Evolutionary conservation across 805 yeast genomes (phyloP).

Genomic region (Wickerhamomyces strasburgensis): DNA sequence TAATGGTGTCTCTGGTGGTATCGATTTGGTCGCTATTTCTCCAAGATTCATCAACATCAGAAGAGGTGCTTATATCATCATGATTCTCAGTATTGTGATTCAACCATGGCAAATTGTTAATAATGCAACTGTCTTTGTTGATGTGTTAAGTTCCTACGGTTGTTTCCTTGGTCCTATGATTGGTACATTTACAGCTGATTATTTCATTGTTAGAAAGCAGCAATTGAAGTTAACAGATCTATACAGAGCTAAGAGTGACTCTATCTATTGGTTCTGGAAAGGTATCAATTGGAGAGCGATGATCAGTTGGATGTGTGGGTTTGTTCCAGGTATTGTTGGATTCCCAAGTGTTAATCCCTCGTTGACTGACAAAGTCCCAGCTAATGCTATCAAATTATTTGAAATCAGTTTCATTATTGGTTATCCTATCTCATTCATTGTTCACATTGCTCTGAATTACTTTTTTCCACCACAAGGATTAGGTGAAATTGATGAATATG

Average conservation of each 20-base stretch:
- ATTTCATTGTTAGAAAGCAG: conserved; percentile 32
- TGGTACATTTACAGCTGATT: conserved; percentile 34
- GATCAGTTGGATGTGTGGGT: conserved; percentile 33
- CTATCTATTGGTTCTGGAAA: conserved; percentile 37
- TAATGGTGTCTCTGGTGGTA: conserved; percentile 44
- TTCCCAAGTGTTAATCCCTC: conserved; percentile 28
- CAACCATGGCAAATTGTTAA: conserved; percentile 61
- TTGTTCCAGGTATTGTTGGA: conserved; percentile 40
- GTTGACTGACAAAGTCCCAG: conserved; percentile 21
- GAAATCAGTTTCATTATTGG: conserved; percentile 26
- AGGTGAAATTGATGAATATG: conserved; percentile 30
- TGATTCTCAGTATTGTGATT: conserved; percentile 60
- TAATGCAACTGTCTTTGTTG: conserved; percentile 22
- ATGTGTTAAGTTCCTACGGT: conserved; percentile 24
- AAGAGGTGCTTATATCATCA: conserved; percentile 65
- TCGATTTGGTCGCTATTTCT: conserved; percentile 40
- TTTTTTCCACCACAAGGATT: conserved; percentile 27
- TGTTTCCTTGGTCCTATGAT: conserved; percentile 42
- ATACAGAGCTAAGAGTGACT: conserved; percentile 29
- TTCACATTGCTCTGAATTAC: conserved; percentile 20
- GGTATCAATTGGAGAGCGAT: conserved; percentile 42
- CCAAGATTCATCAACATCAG: conserved; percentile 58
- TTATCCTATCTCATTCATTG: conserved; percentile 20
- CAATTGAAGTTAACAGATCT: conserved; percentile 37
- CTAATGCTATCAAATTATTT: conserved; percentile 24